Conservation (phyloP, 768 basidiomycete genomes). For the Trametes cubensis region DNA sequence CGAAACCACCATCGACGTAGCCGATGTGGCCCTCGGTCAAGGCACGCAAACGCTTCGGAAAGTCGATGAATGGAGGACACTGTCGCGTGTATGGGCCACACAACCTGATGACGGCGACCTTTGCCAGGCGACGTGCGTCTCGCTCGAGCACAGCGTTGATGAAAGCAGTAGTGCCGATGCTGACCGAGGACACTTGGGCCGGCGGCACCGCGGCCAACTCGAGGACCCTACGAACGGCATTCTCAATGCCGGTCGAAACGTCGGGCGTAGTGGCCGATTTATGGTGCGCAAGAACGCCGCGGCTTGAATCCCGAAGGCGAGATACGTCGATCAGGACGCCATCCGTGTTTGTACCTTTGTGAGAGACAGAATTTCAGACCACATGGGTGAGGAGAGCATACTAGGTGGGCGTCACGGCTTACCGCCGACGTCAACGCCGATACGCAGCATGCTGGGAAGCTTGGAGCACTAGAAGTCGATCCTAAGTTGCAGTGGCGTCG, state of each 20-base stretch:
- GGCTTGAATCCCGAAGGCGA: constrained; percentile 35
- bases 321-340: constrained; percentile 42
- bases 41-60: constrained; percentile 41
- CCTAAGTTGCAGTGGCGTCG: background rate
- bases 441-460: constrained; percentile 30
- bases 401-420: background rate
- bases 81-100: constrained; percentile 62
- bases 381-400: background rate
- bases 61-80: constrained; percentile 58
- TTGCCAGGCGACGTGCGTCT: constrained; percentile 52
- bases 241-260: constrained; percentile 61
- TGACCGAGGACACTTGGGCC: constrained; percentile 48
- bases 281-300: constrained; percentile 40
- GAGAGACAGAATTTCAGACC: background rate
- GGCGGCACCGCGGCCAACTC: constrained; percentile 40
- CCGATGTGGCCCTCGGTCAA: constrained; percentile 40
- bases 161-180: constrained; percentile 60
- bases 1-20: constrained; percentile 44
- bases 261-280: constrained; percentile 61
- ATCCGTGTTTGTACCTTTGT: constrained; percentile 44
- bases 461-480: no score
- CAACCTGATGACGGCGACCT: constrained; percentile 66
- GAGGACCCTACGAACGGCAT: constrained; percentile 51
- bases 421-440: constrained; percentile 36
- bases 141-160: constrained; percentile 59